Evolutionary conservation across 1,284 basidiomycete species (phyloP).

Genomic region (Leccinum pseudoinsigne): DNA sequence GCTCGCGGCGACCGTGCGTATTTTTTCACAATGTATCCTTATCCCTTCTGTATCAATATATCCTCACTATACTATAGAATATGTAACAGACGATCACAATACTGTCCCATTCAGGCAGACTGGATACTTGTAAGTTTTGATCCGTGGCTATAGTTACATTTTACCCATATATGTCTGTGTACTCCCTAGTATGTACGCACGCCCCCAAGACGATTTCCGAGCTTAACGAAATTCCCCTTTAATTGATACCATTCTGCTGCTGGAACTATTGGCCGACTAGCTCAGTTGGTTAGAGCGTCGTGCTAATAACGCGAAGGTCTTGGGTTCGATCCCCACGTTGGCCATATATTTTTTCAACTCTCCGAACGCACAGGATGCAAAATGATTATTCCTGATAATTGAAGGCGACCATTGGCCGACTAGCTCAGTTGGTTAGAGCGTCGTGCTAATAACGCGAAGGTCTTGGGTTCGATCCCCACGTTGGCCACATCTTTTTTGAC

Average conservation of each 20-base stretch:
- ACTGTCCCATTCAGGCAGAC: not conserved
- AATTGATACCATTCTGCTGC: not conserved
- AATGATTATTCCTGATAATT: not conserved
- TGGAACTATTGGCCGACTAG: slow-evolving; percentile 19
- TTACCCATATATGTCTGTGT: no score
- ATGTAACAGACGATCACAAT: not conserved
- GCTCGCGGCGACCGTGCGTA: not conserved
- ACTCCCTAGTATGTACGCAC: no score
- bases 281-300: slow-evolving; percentile 31
- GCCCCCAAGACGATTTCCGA: no score
- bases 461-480: slow-evolving; percentile 37
- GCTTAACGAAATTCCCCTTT: no score
- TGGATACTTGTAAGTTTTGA: not conserved
- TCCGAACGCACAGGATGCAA: not conserved
- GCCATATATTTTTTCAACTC: slow-evolving; percentile 2
- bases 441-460: slow-evolving; percentile 35
- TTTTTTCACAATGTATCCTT: not conserved
- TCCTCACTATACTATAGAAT: not conserved
- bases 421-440: slow-evolving; percentile 31
- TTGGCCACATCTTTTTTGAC: slow-evolving; percentile 22
- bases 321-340: slow-evolving; percentile 30
- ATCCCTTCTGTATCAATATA: not conserved
- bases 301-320: slow-evolving; percentile 28
- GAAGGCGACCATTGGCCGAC: slow-evolving; percentile 8
- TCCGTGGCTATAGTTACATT: not conserved